Percentiles rank a stretch among this genome's conserved stretches.
These are phyloP conservation scores for Strigomonas culicis DNA, from an alignment of 208 protist species.

Conservation along the genomic window DNA sequence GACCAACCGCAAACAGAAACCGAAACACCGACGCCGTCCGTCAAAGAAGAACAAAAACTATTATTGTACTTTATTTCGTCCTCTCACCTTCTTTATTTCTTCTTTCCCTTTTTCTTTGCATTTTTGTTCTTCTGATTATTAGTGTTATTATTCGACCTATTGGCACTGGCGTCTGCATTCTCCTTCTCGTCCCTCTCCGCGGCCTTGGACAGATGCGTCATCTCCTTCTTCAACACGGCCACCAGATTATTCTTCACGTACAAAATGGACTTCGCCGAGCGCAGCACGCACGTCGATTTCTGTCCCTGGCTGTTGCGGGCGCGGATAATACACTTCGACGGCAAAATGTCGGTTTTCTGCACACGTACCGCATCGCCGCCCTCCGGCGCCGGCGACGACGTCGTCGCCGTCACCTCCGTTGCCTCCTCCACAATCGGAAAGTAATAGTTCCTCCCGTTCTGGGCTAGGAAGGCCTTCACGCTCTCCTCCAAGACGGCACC, in stretches of 20 bases:
- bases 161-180: background rate
- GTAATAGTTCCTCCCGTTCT: conserved; percentile 21
- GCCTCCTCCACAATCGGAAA: conserved; percentile 22
- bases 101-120: background rate
- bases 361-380: background rate
- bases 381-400: background rate
- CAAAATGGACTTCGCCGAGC: conserved; percentile 59
- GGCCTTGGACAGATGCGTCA: conserved; percentile 42
- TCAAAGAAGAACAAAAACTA: conserved; percentile 4
- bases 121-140: conserved; percentile 27
- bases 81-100: background rate
- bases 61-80: background rate
- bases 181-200: conserved; percentile 33
- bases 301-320: conserved; percentile 60
- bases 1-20: conserved; percentile 8
- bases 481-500: conserved; percentile 16
- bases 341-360: background rate
- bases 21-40: background rate
- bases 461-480: conserved; percentile 19
- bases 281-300: conserved; percentile 54
- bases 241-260: conserved; percentile 78
- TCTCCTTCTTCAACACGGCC: conserved; percentile 63
- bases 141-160: conserved; percentile 13
- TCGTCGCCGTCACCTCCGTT: background rate
- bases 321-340: conserved; percentile 66